Base-by-base conservation (phyloP, 116 monocot genomes). In the Dioscorea cayenensis region DNA sequence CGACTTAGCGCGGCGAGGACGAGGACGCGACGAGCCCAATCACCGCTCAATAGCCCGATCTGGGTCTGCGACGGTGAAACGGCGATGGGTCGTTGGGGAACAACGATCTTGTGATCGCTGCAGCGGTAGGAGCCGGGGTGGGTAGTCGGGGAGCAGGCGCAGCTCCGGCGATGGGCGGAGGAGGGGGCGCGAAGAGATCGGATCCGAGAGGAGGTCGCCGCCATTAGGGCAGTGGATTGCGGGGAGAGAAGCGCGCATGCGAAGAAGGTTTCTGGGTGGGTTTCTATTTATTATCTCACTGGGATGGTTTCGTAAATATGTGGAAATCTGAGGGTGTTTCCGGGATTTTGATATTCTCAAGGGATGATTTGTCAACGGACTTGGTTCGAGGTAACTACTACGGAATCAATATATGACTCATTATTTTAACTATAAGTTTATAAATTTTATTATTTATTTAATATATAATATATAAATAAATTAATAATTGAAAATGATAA, bases 81-180 rank as follows among this genome's bases (percentile, higher is more conserved):
- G 6, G 94, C 78, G 4, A 83, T 78, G 8, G 88, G 73, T 2
- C 85, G 74, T 5, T 84, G 79, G 65, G 76, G 81, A 38, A 90
- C 83, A 3, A 55, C 0, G 32, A 17, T n/a, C 74, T 79, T 82
- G 79, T 94, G 90, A 49, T 90, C 77, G 36, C 75, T 71, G 71
- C 90, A 90, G 5, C 90, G 69, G 77, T 86, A 90, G 5, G 90
- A 90, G 3, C 90, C 90, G 5, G 90, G 86, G 49, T 90, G 90
- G 20, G 70, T 81, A 43, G 90, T 90, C 49, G 90, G 90, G 0
- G 90, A 83, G 70, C 90, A 90, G 83, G 81, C 79, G 70, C 90
- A 90, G 21, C 81, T 86, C 29, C 79, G 64, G 19, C 81, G 74
- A 65, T 67, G 36, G 27, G 69, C 43, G 49, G 61, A n/a, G 73